These are phyloP conservation scores for Pholiota microspora DNA, from an alignment of 768 basidiomycete genomes.

Conservation along the genomic window DNA sequence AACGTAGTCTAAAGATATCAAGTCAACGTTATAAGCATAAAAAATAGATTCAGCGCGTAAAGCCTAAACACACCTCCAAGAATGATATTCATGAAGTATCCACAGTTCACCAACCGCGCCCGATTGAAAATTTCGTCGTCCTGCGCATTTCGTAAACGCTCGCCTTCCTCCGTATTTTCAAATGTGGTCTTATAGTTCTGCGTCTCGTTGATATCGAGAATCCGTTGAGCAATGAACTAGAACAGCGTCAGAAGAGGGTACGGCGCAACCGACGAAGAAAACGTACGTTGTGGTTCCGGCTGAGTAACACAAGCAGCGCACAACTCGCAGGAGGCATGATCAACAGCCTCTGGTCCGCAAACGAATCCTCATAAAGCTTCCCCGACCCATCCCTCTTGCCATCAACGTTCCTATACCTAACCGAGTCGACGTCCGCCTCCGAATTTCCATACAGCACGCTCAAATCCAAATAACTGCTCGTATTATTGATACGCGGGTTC, in stretches of 20 bases:
- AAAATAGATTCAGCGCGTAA: background rate
- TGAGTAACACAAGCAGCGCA: constrained; percentile 67
- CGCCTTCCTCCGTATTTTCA: constrained; percentile 15
- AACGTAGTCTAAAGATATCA: too few relatives aligned
- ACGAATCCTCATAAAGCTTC: constrained; percentile 62
- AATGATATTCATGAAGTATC: constrained; percentile 69
- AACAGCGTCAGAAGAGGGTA: background rate
- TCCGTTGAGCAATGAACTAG: constrained; percentile 68
- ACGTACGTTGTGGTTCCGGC: constrained; percentile 72
- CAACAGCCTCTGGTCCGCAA: constrained; percentile 63
- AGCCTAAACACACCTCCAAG: constrained; percentile 39
- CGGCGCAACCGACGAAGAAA: background rate
- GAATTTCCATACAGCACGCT: constrained; percentile 71
- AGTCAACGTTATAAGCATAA: too few relatives aligned
- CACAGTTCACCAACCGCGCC: constrained; percentile 71
- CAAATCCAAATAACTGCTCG: constrained; percentile 76
- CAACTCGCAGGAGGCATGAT: constrained; percentile 72
- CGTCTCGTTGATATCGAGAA: constrained; percentile 68
- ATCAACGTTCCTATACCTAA: constrained; percentile 44
- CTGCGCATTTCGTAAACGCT: constrained; percentile 36
- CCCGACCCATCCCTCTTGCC: constrained; percentile 52
- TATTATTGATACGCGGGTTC: constrained; percentile 55
- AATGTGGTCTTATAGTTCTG: constrained; percentile 37
- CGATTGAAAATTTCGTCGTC: constrained; percentile 80
- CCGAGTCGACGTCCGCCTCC: constrained; percentile 38